phyloP scores from a whole-genome alignment of 495 filamentous ascomycete genomes.

The Penicillium manginii region DNA sequence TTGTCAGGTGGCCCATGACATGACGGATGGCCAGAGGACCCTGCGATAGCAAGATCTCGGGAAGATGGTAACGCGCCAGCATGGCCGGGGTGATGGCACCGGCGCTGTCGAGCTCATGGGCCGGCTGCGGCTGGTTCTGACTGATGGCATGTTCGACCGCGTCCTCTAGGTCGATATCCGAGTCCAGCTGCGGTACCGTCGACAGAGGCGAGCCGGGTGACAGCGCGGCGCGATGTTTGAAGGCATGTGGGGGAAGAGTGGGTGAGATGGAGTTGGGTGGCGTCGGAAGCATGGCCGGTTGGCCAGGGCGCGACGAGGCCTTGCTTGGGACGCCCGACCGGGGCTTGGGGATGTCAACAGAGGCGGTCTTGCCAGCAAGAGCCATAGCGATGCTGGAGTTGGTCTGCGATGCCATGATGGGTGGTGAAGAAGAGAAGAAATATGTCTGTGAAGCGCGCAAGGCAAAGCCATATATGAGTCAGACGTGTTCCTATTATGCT shows the following conservation, averaged over 20 bases:
- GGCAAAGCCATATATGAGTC: constrained; percentile 27
- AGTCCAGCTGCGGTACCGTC: constrained; percentile 73
- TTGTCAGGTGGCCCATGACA: constrained; percentile 90
- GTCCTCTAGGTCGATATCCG: constrained; percentile 85
- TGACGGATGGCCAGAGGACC: constrained; percentile 93
- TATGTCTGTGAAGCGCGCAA: constrained; percentile 14
- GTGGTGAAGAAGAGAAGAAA: constrained; percentile 7
- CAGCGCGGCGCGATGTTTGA: constrained; percentile 51
- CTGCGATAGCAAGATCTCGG: constrained; percentile 84
- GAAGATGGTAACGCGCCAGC: constrained; percentile 89
- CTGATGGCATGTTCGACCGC: constrained; percentile 55
- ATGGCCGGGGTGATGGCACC: constrained; percentile 84
- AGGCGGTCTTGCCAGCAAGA: constrained; percentile 64
- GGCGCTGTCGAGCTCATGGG: constrained; percentile 63
- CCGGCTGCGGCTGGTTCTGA: constrained; percentile 42
- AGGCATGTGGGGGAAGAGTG: constrained; percentile 78
- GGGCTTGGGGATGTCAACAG: constrained; percentile 73
- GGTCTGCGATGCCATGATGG: constrained; percentile 54
- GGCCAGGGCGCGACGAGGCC: constrained; percentile 57
- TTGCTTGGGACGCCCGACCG: constrained; percentile 63
- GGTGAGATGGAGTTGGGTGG: constrained; percentile 97
- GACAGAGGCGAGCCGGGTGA: constrained; percentile 52
- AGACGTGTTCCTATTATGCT: constrained; percentile 22
- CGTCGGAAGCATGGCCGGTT: constrained; percentile 73
- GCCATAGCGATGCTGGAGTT: constrained; percentile 65